These are phyloP conservation scores for Xylaria nigripes DNA, from an alignment of 495 filamentous ascomycete genomes.

Conservation along the genomic window DNA sequence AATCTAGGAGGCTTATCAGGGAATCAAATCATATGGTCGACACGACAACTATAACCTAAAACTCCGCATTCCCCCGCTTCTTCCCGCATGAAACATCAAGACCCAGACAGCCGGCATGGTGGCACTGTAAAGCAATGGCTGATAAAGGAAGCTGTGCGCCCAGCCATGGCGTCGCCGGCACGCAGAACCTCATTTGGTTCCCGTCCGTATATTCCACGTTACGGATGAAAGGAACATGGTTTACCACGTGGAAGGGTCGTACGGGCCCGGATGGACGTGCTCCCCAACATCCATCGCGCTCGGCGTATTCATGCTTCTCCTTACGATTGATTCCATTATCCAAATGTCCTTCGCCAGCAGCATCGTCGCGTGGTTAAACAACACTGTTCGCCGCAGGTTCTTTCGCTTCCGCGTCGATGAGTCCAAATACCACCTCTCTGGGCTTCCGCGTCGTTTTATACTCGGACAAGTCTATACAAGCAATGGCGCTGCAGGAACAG, in stretches of 20 bases:
- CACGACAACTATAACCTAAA: background rate
- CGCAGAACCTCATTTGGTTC: background rate
- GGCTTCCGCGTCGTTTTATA: constrained; percentile 35
- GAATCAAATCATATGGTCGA: background rate
- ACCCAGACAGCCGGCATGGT: background rate
- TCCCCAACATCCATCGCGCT: background rate
- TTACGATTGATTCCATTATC: constrained; percentile 38
- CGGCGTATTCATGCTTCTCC: constrained; percentile 20
- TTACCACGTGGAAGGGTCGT: background rate
- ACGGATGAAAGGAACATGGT: background rate
- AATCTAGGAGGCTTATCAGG: background rate
- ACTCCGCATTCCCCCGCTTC: background rate
- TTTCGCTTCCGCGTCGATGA: constrained; percentile 27
- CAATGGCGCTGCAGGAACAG: constrained; percentile 45
- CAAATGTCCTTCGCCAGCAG: constrained; percentile 39
- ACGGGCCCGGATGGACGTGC: background rate
- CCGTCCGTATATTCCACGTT: background rate
- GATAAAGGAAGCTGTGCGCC: background rate
- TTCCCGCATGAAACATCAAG: background rate
- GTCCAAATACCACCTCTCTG: constrained; percentile 28
- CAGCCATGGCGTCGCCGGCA: background rate
- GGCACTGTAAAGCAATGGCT: background rate
- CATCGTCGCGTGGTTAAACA: constrained; percentile 43
- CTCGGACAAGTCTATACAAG: constrained; percentile 41
- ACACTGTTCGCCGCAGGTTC: constrained; percentile 20